Base-by-base conservation (phyloP, 305 asterid species). In the Striga hermonthica region DNA sequence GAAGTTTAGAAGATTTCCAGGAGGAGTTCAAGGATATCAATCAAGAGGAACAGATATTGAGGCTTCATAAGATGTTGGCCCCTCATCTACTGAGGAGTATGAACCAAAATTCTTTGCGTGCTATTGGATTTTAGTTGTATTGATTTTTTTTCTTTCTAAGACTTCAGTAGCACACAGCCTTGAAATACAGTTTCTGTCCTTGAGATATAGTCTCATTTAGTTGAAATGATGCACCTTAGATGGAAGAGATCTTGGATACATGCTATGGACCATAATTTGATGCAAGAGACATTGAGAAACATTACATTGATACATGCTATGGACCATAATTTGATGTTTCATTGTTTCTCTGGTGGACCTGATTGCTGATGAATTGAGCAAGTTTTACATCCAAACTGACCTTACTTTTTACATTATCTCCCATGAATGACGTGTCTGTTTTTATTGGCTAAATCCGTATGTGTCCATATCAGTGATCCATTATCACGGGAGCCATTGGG, bases 51-150 rank as follows among this genome's bases (percentile, higher is more conserved):
- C 97, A 93, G 77, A 80, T 93, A 63, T 85, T 95, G 53, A 82
- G 97, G 87, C 99, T 93, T 67, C 99, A 93, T 69, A 88, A 79
- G 80, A 90, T 93, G 96, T 82, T 93, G 86, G 95, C 95, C 5
- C 99, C 97, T 44, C 99, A 93, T 85, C 93, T 93, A 45, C 86
- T 93, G 16, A 81, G 99, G 84, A 90, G 99, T 93, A 93, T 69
- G 83, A 61, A 65, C 83, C 72, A 70, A 59, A 66, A 70, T 75
- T 67, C 66, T 16, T 64, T 72, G 58, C 40, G 75, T 66, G 50
- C 60, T 15, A 57, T 58, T 62, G 60, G 69, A 56, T 72, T 74
- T 50, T 62, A 48, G 34, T 65, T 72, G 50, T 47, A 50, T 58
- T 28, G 1, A 31, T 66, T 57, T 36, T 15, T 44, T 58, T 3